Evolutionary conservation across 2,329 filamentous ascomycete genomes (phyloP).

Genomic region (Trichoderma hamatum): DNA sequence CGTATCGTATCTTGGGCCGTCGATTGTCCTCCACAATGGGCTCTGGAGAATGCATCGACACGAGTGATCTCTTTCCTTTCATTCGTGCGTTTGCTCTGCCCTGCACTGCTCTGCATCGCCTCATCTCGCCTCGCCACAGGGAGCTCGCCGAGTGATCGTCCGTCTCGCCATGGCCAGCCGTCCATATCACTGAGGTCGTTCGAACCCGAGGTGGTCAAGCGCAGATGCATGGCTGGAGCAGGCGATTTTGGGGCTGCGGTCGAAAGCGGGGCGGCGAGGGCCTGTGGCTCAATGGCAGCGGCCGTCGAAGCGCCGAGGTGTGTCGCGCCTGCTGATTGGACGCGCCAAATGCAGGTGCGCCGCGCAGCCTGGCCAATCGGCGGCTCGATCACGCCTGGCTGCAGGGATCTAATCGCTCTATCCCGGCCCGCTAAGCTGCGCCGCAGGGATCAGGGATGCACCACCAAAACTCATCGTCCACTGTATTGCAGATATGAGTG

Average conservation of each 20-base stretch:
- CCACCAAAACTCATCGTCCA: constrained; percentile 11
- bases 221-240: constrained; percentile 41
- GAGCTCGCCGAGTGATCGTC: not conserved
- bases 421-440: constrained; percentile 29
- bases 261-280: constrained; percentile 35
- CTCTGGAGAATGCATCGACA: not conserved
- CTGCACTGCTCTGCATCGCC: not conserved
- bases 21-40: not conserved
- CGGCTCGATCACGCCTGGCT: constrained; percentile 39
- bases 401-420: constrained; percentile 43
- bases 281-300: constrained; percentile 39
- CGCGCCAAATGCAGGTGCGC: constrained; percentile 35
- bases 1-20: not conserved
- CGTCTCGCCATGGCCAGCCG: not conserved
- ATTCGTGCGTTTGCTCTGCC: not conserved
- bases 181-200: not conserved
- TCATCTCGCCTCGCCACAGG: not conserved
- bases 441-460: constrained; percentile 16
- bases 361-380: constrained; percentile 39
- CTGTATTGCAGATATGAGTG: not conserved
- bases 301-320: constrained; percentile 41
- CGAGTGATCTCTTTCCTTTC: not conserved
- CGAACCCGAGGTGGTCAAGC: constrained; percentile 11
- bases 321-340: constrained; percentile 44
- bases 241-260: constrained; percentile 33